These are phyloP conservation scores for Myriosclerotinia curreyana DNA, from an alignment of 2,329 filamentous ascomycete genomes.

Conservation along the genomic window DNA sequence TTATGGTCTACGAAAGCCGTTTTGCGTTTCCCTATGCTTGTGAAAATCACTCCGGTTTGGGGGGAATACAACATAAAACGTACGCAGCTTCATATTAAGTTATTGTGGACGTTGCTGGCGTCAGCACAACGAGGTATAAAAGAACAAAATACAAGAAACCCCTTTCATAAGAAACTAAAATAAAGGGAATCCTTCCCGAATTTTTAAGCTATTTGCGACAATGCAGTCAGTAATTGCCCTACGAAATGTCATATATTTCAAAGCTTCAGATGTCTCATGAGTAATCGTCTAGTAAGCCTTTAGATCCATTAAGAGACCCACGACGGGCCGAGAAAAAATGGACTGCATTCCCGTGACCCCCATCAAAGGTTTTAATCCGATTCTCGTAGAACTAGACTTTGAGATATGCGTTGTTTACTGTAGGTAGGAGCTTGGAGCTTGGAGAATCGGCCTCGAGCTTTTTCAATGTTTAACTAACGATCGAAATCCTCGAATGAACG, in stretches of 20 bases:
- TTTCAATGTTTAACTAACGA: neutral
- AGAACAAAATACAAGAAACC: neutral
- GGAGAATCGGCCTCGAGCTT: constrained; percentile 1
- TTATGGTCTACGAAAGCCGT: constrained; percentile 20
- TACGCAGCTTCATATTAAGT: constrained; percentile 10
- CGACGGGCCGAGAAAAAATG: neutral
- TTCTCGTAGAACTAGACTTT: too few species aligned
- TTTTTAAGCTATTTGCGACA: neutral
- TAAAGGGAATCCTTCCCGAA: neutral
- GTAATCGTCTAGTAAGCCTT: too few species aligned
- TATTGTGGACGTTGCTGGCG: neutral
- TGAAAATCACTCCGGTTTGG: constrained; percentile 5
- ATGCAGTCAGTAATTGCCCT: neutral
- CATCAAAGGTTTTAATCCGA: neutral
- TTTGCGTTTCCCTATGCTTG: constrained; percentile 9
- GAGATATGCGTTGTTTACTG: too few species aligned
- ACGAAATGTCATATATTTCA: neutral
- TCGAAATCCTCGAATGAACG: neutral
- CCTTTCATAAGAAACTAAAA: constrained; percentile 2
- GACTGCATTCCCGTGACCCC: neutral
- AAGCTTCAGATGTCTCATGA: neutral
- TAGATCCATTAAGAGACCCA: neutral
- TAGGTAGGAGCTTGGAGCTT: neutral
- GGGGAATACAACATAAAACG: constrained; percentile 6
- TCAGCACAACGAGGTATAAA: neutral